These are phyloP conservation scores for Eryngium alpinum DNA, from an alignment of 140 eudicot species.

Conservation along the genomic window DNA sequence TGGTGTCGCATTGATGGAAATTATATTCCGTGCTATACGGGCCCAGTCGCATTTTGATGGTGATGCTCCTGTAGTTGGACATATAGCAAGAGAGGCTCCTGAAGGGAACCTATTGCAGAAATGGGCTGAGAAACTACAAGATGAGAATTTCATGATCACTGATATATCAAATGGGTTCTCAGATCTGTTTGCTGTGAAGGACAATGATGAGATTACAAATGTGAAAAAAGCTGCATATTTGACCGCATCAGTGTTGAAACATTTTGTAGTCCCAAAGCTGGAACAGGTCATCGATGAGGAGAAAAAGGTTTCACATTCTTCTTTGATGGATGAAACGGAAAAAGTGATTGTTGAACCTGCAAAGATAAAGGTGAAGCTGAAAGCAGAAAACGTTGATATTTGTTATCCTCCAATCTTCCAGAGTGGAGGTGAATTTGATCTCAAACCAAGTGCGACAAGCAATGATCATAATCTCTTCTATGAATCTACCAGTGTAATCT, in stretches of 20 bases:
- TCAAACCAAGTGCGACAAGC: constrained; percentile 18
- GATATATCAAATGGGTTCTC: constrained; percentile 17
- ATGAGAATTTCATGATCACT: constrained; percentile 3
- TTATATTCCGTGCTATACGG: constrained; percentile 13
- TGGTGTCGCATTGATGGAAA: constrained; percentile 9
- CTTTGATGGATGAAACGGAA: constrained; percentile 14
- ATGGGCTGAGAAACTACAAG: constrained; percentile 14
- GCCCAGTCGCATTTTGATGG: constrained; percentile 7
- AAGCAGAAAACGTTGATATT: constrained; percentile 15
- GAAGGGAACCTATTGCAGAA: constrained; percentile 15
- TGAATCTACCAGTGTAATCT: constrained; percentile 14
- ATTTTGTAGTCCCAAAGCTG: constrained; percentile 18
- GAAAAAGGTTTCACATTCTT: constrained; percentile 18
- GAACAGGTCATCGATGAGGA: constrained; percentile 19
- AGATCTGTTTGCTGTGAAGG: constrained; percentile 19
- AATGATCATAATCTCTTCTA: constrained; percentile 14
- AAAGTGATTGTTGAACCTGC: constrained; percentile 15
- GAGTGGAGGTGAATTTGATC: constrained; percentile 22
- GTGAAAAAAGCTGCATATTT: constrained; percentile 19
- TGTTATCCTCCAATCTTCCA: constrained; percentile 21
- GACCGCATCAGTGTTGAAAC: constrained; percentile 15
- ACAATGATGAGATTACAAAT: constrained; percentile 6
- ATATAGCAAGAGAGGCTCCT: constrained; percentile 17
- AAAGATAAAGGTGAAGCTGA: constrained; percentile 15
- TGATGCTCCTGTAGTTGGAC: constrained; percentile 19